phyloP scores from a whole-genome alignment of 1,284 basidiomycete genomes.

The Flammula alnicola region DNA sequence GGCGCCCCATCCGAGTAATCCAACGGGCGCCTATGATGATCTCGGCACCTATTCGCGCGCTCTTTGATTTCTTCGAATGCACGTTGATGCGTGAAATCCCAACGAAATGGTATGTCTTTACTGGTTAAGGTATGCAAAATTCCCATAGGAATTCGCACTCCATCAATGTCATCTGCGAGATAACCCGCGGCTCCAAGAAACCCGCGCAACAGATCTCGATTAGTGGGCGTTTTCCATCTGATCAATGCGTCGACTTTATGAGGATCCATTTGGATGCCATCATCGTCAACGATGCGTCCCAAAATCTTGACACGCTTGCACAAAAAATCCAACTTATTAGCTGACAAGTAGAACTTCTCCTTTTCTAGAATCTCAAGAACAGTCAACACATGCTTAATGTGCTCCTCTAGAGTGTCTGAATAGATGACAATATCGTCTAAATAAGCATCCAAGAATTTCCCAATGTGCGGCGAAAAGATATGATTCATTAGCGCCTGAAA shows the following conservation, averaged over 20 bases:
- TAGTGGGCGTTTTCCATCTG: not conserved
- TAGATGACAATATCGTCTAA: slow-evolving; percentile 2
- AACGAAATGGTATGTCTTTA: slow-evolving; percentile 28
- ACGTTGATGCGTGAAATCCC: slow-evolving; percentile 36
- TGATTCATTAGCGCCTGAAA: not conserved
- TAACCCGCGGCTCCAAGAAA: too few relatives aligned
- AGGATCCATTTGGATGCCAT: not conserved
- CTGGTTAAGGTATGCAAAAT: slow-evolving; percentile 31
- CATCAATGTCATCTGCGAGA: slow-evolving; percentile 33
- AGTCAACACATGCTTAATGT: not conserved
- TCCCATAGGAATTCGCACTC: slow-evolving; percentile 35
- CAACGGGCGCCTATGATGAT: slow-evolving; percentile 30
- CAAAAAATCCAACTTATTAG: not conserved
- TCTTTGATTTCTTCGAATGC: slow-evolving; percentile 43
- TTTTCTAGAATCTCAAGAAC: not conserved
- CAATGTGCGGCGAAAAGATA: not conserved
- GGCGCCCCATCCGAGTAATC: slow-evolving; percentile 20
- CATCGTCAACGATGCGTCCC: not conserved
- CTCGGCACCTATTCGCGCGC: slow-evolving; percentile 16
- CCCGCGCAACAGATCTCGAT: too few relatives aligned
- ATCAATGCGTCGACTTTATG: not conserved
- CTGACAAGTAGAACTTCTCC: not conserved
- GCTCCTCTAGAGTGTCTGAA: not conserved
- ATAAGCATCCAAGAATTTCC: not conserved
- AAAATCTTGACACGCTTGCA: not conserved